Evolutionary conservation across 2,329 filamentous ascomycete genomes (phyloP), one percentile per base, ranked within the genome.

Genomic region (Neocucurbitaria cava): DNA sequence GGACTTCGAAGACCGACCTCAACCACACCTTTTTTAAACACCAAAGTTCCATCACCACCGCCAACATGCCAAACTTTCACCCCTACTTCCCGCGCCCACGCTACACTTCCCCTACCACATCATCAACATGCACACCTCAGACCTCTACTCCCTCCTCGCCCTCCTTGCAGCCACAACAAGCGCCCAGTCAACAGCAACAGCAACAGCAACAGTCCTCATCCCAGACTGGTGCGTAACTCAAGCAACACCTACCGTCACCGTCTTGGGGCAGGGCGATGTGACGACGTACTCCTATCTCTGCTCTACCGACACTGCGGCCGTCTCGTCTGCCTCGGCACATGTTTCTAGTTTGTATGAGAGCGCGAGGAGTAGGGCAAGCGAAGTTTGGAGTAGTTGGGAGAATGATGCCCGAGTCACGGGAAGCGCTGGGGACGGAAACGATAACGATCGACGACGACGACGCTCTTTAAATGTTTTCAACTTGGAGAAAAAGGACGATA

Each of bases 131-230:
- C 26, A 46, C 42, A 33, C 47, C 47, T 21, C 46, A 50, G 31
- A 11, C 20, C 9, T 43, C 41, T 15, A 30, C 46, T 4, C 52
- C 42, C 4, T 46, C 40, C 3, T 54, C 45, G 18, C 46, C 44
- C 9, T 44, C 43, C 17, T 56, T 39, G 31, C 38, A 38, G 30
- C 38, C 39, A 20, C 44, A 46, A 35, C 44, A 44, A 38, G 35
- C 31, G 47, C 52, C 42, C 24, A 51, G 31, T 31, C 42, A 44
- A 42, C 46, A 38, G 46, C 56, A 8, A 52, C 53, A 44, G 56
- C 52, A 30, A 51, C 56, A 33, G 38, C 56, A 38, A 56, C 56
- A 33, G 38, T 59, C 53, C 44, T 59, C 24, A 23, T 51, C 38
- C 52, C 56, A 46, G 38, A 58, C 43, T 48, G 43, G 47, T 58